A percentile compares a stretch with the other conserved stretches of the same genome.
These are phyloP conservation scores for Chytridium lagenaria DNA, from an alignment of 371 early-diverging fungal species.

Conservation along the genomic window DNA sequence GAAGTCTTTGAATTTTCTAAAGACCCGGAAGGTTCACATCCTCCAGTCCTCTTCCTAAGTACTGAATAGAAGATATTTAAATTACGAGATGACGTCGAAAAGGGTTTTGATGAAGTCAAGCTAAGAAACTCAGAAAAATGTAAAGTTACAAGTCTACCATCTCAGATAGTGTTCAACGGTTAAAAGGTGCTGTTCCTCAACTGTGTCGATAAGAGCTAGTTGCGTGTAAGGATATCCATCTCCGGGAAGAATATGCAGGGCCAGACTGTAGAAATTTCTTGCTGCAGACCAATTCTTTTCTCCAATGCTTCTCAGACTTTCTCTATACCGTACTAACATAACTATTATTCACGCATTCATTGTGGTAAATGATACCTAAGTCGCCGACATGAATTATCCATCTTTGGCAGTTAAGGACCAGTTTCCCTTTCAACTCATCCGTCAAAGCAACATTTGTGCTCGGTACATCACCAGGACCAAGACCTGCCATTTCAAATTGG, in stretches of 20 bases:
- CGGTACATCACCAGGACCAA: not conserved
- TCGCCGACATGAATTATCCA: slow-evolving; percentile 8
- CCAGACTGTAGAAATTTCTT: slow-evolving; percentile 61
- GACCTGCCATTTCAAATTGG: not conserved
- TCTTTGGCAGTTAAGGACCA: not conserved
- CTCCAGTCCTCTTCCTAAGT: too few relatives aligned
- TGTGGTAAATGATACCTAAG: slow-evolving; percentile 9
- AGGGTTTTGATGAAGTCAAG: not conserved
- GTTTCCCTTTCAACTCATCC: not conserved
- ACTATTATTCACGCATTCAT: not conserved
- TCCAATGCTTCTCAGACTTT: slow-evolving; percentile 23
- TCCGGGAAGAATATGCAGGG: slow-evolving; percentile 58
- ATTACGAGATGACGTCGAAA: not conserved
- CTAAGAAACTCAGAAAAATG: not conserved
- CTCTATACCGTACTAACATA: slow-evolving; percentile 4
- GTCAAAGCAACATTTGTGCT: not conserved
- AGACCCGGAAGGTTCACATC: too few relatives aligned
- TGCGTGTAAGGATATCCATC: slow-evolving; percentile 70
- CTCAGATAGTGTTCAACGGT: slow-evolving; percentile 7
- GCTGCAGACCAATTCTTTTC: slow-evolving; percentile 58
- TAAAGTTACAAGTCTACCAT: not conserved
- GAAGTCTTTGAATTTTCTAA: too few relatives aligned
- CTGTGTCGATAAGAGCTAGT: slow-evolving; percentile 57
- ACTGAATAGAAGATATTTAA: too few relatives aligned
- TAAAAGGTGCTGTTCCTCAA: not conserved